Conservation (phyloP, 345 rosid genomes). For the Populus ilicifolia region DNA sequence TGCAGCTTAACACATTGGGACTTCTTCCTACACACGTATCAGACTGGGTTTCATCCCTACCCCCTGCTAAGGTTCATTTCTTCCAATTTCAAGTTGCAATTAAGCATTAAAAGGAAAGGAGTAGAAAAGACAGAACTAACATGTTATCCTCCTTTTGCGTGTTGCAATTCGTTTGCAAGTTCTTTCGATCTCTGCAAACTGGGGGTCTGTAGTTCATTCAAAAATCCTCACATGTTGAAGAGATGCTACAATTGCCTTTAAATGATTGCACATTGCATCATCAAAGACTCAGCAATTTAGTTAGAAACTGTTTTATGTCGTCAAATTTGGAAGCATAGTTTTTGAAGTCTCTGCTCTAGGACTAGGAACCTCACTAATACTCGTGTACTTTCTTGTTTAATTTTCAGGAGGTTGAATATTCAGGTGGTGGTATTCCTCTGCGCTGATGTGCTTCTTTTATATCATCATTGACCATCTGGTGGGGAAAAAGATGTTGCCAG, state of each 20-base stretch:
- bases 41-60: slow-evolving; percentile 95
- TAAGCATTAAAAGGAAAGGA: background rate
- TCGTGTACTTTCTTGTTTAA: slow-evolving; percentile 2
- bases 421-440: slow-evolving; percentile 74
- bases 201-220: background rate
- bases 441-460: slow-evolving; percentile 14
- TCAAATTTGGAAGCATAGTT: background rate
- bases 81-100: background rate
- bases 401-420: slow-evolving; percentile 88
- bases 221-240: background rate
- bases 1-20: slow-evolving; percentile 93
- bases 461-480: background rate
- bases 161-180: background rate
- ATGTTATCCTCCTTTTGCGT: background rate
- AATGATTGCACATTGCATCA: background rate
- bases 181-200: background rate
- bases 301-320: background rate
- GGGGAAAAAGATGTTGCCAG: background rate
- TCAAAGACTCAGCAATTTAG: background rate
- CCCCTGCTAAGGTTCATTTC: slow-evolving; percentile 83
- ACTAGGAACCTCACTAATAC: background rate
- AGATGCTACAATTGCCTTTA: background rate
- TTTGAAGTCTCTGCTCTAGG: background rate
- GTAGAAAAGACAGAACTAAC: background rate
- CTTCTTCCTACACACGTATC: slow-evolving; percentile 99